Percentiles rank a stretch among this genome's conserved stretches.
Conservation (phyloP, 768 basidiomycete genomes). For the Boletus speciosus region DNA sequence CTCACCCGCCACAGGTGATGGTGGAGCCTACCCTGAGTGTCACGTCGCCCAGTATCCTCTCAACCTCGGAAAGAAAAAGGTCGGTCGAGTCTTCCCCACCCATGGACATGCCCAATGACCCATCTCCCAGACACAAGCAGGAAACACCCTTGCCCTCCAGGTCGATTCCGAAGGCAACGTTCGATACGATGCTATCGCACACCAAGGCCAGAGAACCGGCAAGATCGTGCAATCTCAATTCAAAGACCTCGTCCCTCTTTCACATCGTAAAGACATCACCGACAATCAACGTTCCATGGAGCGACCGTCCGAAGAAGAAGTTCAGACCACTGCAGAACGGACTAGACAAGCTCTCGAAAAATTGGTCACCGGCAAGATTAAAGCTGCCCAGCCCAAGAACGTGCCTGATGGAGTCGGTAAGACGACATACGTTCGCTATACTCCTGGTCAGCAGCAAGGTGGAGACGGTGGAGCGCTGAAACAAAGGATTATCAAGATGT, state of each 20-base stretch:
- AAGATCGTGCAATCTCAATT: constrained; percentile 92
- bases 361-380: constrained; percentile 93
- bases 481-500: constrained; percentile 99
- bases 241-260: constrained; percentile 93
- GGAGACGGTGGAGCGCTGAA: constrained; percentile 57
- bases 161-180: constrained; percentile 97
- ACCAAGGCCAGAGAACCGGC: constrained; percentile 86
- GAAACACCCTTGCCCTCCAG: constrained; percentile 94
- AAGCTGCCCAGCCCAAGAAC: constrained; percentile 96
- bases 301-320: constrained; percentile 89
- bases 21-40: constrained; percentile 91
- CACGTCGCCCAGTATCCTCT: constrained; percentile 97
- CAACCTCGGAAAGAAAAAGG: constrained; percentile 95
- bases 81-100: constrained; percentile 29
- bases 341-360: constrained; percentile 91
- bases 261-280: constrained; percentile 82
- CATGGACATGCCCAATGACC: background rate
- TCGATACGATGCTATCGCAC: constrained; percentile 94
- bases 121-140: constrained; percentile 69
- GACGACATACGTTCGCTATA: constrained; percentile 92
- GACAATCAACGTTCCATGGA: constrained; percentile 78
- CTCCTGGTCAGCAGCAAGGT: constrained; percentile 84
- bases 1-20: constrained; percentile 53
- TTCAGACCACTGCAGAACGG: constrained; percentile 85
- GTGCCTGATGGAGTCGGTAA: constrained; percentile 82